Percentiles rank a stretch among this genome's conserved stretches.
Conservation (phyloP, 1,284 basidiomycete species). For the Stereum hirsutum region DNA sequence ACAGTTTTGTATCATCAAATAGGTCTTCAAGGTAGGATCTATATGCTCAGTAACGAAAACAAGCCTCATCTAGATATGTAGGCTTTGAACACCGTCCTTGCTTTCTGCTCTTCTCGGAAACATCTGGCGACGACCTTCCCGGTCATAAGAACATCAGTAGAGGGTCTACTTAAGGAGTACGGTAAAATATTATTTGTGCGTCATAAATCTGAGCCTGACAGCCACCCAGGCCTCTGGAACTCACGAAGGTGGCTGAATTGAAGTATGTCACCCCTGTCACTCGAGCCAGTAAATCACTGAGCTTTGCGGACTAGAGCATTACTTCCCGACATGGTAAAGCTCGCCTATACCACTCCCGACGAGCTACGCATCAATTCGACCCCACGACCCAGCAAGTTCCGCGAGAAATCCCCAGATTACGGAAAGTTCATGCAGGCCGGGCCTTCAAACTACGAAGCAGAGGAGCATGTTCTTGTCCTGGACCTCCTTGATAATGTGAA, state of each 20-base stretch:
- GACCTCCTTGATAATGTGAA: slow-evolving; percentile 58
- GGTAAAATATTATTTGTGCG: slow-evolving; percentile 10
- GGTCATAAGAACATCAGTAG: slow-evolving; percentile 69
- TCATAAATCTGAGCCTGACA: slow-evolving; percentile 7
- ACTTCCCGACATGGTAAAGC: slow-evolving; percentile 73
- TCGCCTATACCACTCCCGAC: slow-evolving; percentile 71
- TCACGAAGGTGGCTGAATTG: slow-evolving; percentile 74
- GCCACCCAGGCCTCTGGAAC: slow-evolving; percentile 60
- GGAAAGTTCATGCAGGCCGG: slow-evolving; percentile 1
- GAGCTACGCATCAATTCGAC: slow-evolving; percentile 36
- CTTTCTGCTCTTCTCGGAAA: slow-evolving; percentile 79
- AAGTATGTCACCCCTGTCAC: slow-evolving; percentile 44
- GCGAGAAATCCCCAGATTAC: slow-evolving; percentile 29
- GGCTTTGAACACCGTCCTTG: slow-evolving; percentile 87
- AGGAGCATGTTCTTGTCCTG: slow-evolving; percentile 65
- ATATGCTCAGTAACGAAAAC: slow-evolving; percentile 15
- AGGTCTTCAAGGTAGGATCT: slow-evolving; percentile 17
- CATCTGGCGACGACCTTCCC: slow-evolving; percentile 78
- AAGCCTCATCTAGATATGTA: slow-evolving; percentile 15
- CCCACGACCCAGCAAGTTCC: slow-evolving; percentile 7
- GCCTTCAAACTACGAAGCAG: slow-evolving; percentile 21
- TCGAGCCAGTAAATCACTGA: not conserved
- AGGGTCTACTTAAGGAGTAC: slow-evolving; percentile 68
- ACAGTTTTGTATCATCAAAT: not conserved
- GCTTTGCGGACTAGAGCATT: slow-evolving; percentile 44